Evolutionary conservation across 2,329 filamentous ascomycete species (phyloP).

Genomic region (Drechslera avenae): DNA sequence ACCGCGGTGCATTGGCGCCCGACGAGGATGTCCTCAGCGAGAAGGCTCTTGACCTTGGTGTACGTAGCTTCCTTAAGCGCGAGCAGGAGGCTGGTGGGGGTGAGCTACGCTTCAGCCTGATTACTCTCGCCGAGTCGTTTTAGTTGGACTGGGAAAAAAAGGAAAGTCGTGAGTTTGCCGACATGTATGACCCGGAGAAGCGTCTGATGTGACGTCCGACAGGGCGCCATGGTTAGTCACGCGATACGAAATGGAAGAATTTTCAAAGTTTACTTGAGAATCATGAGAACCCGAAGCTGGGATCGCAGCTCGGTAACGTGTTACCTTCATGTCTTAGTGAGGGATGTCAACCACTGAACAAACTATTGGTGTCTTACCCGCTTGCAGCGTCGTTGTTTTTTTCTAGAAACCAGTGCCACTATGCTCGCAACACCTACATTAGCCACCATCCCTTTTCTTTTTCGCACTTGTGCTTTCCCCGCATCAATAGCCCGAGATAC

Average conservation of each 20-base stretch:
- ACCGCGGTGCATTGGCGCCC: slow-evolving; percentile 56
- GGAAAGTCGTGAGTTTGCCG: neutral
- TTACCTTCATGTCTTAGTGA: slow-evolving; percentile 11
- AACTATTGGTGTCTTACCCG: slow-evolving; percentile 24
- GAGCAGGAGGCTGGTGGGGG: slow-evolving; percentile 61
- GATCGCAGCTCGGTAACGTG: neutral
- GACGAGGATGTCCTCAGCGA: slow-evolving; percentile 64
- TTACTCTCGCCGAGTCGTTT: slow-evolving; percentile 64
- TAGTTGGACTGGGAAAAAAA: slow-evolving; percentile 18
- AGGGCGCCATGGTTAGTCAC: too few species aligned
- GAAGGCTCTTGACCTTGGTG: slow-evolving; percentile 74
- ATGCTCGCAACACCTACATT: neutral
- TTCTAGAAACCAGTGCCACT: neutral
- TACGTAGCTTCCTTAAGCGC: slow-evolving; percentile 63
- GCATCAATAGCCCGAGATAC: neutral
- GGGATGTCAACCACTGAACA: slow-evolving; percentile 15
- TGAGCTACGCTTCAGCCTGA: slow-evolving; percentile 67
- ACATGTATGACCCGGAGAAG: neutral
- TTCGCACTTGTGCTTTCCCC: slow-evolving; percentile 2
- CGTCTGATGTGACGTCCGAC: neutral
- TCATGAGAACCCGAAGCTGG: neutral
- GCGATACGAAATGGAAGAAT: too few species aligned
- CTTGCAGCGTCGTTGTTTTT: slow-evolving; percentile 22
- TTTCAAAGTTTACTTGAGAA: neutral
- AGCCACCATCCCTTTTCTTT: neutral